Base-by-base conservation (phyloP, 352 stramenopile genomes). In the Globisporangium canariense region DNA sequence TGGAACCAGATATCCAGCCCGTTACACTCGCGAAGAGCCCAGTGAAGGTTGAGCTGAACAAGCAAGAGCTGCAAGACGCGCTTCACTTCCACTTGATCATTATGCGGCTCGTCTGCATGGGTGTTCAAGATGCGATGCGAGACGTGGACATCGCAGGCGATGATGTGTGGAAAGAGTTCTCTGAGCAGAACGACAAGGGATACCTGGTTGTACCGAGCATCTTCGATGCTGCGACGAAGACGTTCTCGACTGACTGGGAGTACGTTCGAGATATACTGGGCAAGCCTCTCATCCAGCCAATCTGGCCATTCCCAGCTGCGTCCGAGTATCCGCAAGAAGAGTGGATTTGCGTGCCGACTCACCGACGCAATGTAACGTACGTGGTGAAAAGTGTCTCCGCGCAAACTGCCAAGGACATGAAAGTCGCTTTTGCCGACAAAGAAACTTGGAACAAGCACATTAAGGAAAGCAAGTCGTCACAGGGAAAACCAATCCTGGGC, bases 131-230 rank as follows among this genome's bases (percentile, higher is more conserved):
- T 20, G 87, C 80, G 6, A 66, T 90, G 60, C 79, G 85, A 25
- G 79, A 94, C 45, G 72, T 94, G 9, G 73, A 89, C 14, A 78
- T 91, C 64, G 63, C 67, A 2, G 75, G 68, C 28, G 76, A 87
- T 36, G 70, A 84, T 11, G 72, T 92, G 2, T 91, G 82, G 78
- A 79, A 89, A 45, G 85, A 94, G 53, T 96, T 96, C 13, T 93
- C 87, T 0, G 77, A 91, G 62, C 79, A 91, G 63, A 96, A 96
- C 57, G 87, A 96, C 73, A 96, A 96, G 54, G 87, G 87, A 3
- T 96, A 96, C 59, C 50, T 96, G 36, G 84, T 96, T 34, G 83
- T 92, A 1, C 82, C 86, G 16, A 84, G 77, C n/a, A 16, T 62
- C 3, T 13, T 67, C 30, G 40, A 60, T 13, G 28, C 14, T n/a